These are phyloP conservation scores for Cucurbita ficifolia DNA, from an alignment of 306 rosid species.

Conservation along the genomic window DNA sequence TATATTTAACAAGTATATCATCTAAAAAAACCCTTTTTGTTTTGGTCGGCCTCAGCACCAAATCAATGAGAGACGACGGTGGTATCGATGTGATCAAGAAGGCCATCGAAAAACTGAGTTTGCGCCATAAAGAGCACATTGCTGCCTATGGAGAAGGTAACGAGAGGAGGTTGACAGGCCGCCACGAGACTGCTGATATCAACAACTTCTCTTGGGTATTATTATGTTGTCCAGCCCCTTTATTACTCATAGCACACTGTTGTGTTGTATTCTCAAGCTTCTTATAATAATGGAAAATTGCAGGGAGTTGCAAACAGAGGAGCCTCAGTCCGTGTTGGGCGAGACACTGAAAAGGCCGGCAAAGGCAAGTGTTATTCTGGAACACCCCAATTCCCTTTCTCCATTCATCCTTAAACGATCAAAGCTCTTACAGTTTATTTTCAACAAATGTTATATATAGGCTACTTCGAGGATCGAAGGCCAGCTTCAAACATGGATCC, in stretches of 20 bases:
- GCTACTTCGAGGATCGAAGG: constrained; percentile 45
- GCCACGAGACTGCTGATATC: constrained; percentile 48
- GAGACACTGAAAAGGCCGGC: constrained; percentile 37
- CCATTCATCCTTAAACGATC: not conserved
- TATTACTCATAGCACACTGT: too few species aligned
- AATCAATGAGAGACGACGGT: constrained; percentile 32
- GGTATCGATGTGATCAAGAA: constrained; percentile 35
- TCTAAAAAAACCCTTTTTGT: not conserved
- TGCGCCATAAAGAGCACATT: constrained; percentile 37
- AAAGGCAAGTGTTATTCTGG: constrained; percentile 23
- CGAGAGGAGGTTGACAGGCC: constrained; percentile 48
- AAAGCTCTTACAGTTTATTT: not conserved
- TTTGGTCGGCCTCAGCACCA: constrained; percentile 19
- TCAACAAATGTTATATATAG: constrained; percentile 4
- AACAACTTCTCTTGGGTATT: constrained; percentile 41
- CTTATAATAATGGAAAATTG: not conserved
- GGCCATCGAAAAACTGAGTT: constrained; percentile 30
- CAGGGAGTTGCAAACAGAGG: constrained; percentile 55
- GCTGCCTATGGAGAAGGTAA: constrained; percentile 43
- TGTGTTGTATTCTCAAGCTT: too few species aligned
- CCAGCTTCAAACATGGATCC: constrained; percentile 57
- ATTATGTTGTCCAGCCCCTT: not conserved
- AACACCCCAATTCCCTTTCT: not conserved
- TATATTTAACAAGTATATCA: too few species aligned
- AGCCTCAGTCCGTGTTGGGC: constrained; percentile 40